Evolutionary conservation across 495 filamentous ascomycete genomes (phyloP).

Genomic region (Neurospora cerealis): DNA sequence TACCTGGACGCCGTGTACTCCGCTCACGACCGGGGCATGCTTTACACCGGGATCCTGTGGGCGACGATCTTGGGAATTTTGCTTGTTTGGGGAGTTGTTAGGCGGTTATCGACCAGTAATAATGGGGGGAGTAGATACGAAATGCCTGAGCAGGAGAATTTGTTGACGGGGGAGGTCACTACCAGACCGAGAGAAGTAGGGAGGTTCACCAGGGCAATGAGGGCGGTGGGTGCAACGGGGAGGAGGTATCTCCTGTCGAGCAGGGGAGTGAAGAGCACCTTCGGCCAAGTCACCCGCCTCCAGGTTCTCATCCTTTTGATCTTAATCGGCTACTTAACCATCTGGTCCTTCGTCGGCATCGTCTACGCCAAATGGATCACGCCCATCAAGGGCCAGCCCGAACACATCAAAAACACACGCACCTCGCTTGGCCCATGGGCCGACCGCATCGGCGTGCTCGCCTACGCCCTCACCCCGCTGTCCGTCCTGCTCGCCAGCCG

Average conservation of each 20-base stretch:
- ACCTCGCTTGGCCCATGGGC: slow-evolving; percentile 50
- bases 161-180: not conserved
- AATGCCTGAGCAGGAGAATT: not conserved
- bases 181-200: not conserved
- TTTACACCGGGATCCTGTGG: slow-evolving; percentile 55
- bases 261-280: slow-evolving; percentile 8
- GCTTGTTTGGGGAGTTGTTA: slow-evolving; percentile 34
- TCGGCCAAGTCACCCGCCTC: slow-evolving; percentile 31
- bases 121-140: not conserved
- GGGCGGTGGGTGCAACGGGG: slow-evolving; percentile 12
- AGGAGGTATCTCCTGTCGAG: slow-evolving; percentile 26
- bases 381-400: slow-evolving; percentile 38
- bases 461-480: slow-evolving; percentile 57
- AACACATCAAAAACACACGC: slow-evolving; percentile 41
- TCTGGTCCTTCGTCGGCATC: slow-evolving; percentile 55
- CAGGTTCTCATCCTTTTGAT: slow-evolving; percentile 33
- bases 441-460: slow-evolving; percentile 52
- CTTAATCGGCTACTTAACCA: slow-evolving; percentile 43
- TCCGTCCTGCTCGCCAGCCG: slow-evolving; percentile 48
- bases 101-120: too few relatives aligned
- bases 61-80: slow-evolving; percentile 42
- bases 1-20: slow-evolving; percentile 54
- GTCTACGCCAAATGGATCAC: slow-evolving; percentile 50
- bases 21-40: slow-evolving; percentile 48
- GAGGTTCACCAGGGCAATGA: not conserved